Percentiles rank a stretch among this genome's conserved stretches.
Evolutionary conservation across 306 rosid genomes (phyloP).

Genomic region (Coriaria nepalensis): DNA sequence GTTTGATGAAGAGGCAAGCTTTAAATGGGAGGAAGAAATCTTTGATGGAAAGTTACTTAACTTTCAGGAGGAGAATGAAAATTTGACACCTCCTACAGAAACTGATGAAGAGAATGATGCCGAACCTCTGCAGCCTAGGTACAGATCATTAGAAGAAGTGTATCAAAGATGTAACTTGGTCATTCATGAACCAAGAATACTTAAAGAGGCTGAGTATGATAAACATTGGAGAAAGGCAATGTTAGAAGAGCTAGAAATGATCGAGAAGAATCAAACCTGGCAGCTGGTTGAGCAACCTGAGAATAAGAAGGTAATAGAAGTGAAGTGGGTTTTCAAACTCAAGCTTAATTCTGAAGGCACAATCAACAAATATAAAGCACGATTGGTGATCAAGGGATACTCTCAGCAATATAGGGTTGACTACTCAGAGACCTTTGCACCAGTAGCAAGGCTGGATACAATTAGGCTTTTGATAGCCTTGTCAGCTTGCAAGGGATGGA

Average conservation of each 20-base stretch:
- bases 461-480: not conserved
- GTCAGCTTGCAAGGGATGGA: not conserved
- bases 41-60: too few relatives aligned
- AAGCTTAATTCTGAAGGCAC: slow-evolving; percentile 7
- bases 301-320: not conserved
- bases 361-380: slow-evolving; percentile 1
- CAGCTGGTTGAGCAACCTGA: not conserved
- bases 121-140: not conserved
- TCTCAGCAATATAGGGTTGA: slow-evolving; percentile 1
- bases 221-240: slow-evolving; percentile 7
- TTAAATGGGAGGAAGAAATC: slow-evolving; percentile 6
- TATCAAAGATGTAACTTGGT: slow-evolving; percentile 7
- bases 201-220: slow-evolving; percentile 6
- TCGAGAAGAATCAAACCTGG: slow-evolving; percentile 4
- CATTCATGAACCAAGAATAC: not conserved
- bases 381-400: slow-evolving; percentile 6
- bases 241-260: slow-evolving; percentile 3
- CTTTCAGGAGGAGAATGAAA: too few relatives aligned
- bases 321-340: slow-evolving; percentile 6
- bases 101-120: not conserved
- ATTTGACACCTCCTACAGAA: too few relatives aligned
- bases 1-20: slow-evolving; percentile 2
- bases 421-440: not conserved
- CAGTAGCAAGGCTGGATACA: slow-evolving; percentile 1
- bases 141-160: slow-evolving; percentile 1